These are phyloP conservation scores for Chlorella vulgaris DNA, from an alignment of 139 green algal species.

Conservation along the genomic window DNA sequence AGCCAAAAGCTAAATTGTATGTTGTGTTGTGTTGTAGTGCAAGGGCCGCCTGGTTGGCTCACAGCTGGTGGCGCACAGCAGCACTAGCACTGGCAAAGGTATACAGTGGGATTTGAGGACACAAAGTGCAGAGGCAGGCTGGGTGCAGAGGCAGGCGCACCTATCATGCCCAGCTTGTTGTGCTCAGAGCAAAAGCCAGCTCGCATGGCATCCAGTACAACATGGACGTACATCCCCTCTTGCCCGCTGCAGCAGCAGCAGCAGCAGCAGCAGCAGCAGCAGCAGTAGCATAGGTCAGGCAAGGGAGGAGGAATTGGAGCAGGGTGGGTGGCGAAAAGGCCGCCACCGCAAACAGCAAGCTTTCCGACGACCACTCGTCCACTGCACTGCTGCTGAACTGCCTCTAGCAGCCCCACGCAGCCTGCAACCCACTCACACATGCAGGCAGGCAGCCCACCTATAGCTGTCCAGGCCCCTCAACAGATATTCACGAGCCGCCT, in stretches of 20 bases:
- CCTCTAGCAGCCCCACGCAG: neutral
- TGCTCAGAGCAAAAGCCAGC: neutral
- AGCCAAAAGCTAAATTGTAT: neutral
- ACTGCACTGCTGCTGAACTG: neutral
- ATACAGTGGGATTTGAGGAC: too few relatives aligned
- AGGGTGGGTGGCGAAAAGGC: neutral
- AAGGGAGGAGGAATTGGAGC: neutral
- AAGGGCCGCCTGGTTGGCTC: too few relatives aligned
- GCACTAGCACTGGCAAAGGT: too few relatives aligned
- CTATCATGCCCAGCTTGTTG: slow-evolving; percentile 24
- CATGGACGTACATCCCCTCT: slow-evolving; percentile 21
- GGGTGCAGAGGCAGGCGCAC: slow-evolving; percentile 29
- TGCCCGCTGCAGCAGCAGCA: neutral
- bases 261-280: neutral
- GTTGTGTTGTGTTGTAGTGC: neutral
- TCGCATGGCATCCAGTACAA: slow-evolving; percentile 18
- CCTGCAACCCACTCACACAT: slow-evolving; percentile 14
- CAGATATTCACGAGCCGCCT: slow-evolving; percentile 32
- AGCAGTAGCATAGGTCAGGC: neutral
- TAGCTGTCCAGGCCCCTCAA: slow-evolving; percentile 32
- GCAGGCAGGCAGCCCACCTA: neutral
- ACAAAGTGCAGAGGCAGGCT: neutral
- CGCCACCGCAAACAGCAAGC: neutral
- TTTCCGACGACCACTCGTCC: neutral
- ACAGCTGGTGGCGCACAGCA: too few relatives aligned